Conservation (phyloP, 345 rosid genomes). For the Bretschneidera sinensis region DNA sequence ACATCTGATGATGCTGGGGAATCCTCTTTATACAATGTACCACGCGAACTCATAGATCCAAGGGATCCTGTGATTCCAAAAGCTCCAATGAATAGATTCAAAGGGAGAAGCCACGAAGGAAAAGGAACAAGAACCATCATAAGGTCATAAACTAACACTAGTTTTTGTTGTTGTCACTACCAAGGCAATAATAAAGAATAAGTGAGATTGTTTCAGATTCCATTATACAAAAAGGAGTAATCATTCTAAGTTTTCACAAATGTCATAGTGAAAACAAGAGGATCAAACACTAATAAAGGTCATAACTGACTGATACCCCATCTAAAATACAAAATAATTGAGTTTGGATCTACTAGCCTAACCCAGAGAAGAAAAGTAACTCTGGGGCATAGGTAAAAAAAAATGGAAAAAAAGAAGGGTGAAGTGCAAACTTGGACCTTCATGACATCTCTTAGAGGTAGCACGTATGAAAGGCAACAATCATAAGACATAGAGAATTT, state of each 20-base stretch:
- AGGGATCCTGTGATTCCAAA: slow-evolving; percentile 58
- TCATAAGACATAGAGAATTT: background rate
- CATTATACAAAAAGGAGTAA: background rate
- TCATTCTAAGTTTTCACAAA: background rate
- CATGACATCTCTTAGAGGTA: no score
- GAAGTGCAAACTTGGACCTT: background rate
- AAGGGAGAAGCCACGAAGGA: slow-evolving; percentile 5
- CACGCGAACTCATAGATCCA: slow-evolving; percentile 73
- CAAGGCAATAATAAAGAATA: background rate
- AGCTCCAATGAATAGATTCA: slow-evolving; percentile 10
- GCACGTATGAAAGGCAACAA: no score
- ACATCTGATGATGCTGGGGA: slow-evolving; percentile 37
- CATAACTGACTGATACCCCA: background rate
- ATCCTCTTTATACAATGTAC: slow-evolving; percentile 52
- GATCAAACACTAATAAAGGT: background rate
- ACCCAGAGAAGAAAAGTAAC: background rate
- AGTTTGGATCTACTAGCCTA: background rate
- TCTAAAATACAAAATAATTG: background rate
- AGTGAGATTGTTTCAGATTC: background rate
- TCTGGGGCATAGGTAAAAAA: background rate
- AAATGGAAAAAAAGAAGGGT: background rate
- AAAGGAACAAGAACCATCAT: slow-evolving; percentile 4
- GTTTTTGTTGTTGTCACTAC: background rate
- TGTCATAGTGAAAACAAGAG: background rate
- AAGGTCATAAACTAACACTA: background rate